Evolutionary conservation across 2,329 filamentous ascomycete species (phyloP).

Genomic region (Botrytis fabae): DNA sequence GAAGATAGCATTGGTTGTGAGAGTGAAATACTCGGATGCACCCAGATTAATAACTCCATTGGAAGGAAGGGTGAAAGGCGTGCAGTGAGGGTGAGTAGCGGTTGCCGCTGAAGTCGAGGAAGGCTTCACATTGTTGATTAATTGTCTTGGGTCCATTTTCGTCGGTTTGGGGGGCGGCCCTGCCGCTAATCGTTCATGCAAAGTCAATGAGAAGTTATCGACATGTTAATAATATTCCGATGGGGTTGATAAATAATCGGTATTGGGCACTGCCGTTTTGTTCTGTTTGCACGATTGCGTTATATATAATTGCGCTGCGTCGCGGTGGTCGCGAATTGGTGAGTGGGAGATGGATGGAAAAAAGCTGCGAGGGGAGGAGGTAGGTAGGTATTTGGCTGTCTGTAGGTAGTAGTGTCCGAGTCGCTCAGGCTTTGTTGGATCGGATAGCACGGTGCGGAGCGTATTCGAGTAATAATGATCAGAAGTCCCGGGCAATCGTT

Average conservation of each 20-base stretch:
- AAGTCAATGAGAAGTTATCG: constrained; percentile 24
- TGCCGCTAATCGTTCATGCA: constrained; percentile 30
- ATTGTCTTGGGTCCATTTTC: constrained; percentile 37
- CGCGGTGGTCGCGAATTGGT: background rate
- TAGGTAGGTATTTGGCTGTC: background rate
- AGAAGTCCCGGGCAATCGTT: background rate
- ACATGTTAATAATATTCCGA: constrained; percentile 2
- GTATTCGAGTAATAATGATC: background rate
- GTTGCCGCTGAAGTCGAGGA: constrained; percentile 39
- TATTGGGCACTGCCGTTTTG: background rate
- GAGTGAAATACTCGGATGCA: constrained; percentile 43
- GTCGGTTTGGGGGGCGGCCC: constrained; percentile 32
- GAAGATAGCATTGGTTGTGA: constrained; percentile 51
- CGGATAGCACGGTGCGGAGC: background rate
- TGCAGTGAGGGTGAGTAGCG: constrained; percentile 52
- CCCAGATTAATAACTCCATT: constrained; percentile 51
- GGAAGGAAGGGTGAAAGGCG: constrained; percentile 61
- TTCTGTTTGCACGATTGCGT: background rate
- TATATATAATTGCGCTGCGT: background rate
- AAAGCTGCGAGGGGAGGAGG: background rate
- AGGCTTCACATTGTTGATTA: constrained; percentile 34
- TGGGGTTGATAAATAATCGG: background rate
- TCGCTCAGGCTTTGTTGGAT: background rate
- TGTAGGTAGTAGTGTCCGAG: background rate
- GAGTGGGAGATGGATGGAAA: background rate